These are phyloP conservation scores for Karstenula rhodostoma DNA, from an alignment of 2,329 filamentous ascomycete species.

Conservation along the genomic window DNA sequence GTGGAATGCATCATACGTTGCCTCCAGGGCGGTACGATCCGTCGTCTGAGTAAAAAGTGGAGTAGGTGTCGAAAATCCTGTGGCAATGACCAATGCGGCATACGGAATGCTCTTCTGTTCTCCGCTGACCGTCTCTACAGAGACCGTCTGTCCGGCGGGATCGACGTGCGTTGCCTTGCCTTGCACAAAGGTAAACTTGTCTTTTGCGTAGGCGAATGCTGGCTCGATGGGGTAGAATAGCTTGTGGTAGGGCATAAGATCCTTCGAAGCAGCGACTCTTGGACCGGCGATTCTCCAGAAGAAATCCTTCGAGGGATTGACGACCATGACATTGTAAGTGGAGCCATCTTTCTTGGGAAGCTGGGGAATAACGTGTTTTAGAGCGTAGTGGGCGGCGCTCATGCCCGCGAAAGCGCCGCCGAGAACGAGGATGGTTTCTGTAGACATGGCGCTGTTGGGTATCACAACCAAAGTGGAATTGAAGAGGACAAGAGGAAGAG, in stretches of 20 bases:
- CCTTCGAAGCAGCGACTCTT: constrained; percentile 60
- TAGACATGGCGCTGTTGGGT: constrained; percentile 34
- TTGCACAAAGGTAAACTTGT: constrained; percentile 61
- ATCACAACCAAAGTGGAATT: constrained; percentile 17
- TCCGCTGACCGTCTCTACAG: constrained; percentile 42
- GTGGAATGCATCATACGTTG: constrained; percentile 49
- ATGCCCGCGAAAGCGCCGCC: constrained; percentile 49
- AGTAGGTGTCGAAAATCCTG: constrained; percentile 59
- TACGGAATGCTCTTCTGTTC: constrained; percentile 54
- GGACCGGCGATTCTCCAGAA: constrained; percentile 65
- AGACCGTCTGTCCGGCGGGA: constrained; percentile 54
- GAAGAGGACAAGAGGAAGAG: constrained; percentile 4
- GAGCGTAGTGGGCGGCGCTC: constrained; percentile 46
- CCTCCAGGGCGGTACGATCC: constrained; percentile 34
- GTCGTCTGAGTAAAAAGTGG: constrained; percentile 56
- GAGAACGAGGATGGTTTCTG: constrained; percentile 47
- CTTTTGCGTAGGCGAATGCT: constrained; percentile 60
- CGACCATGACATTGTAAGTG: constrained; percentile 62
- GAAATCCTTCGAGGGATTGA: constrained; percentile 63
- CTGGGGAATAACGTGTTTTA: constrained; percentile 46
- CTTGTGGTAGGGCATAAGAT: constrained; percentile 58
- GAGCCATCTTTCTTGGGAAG: constrained; percentile 44
- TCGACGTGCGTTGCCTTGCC: constrained; percentile 61
- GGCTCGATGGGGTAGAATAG: constrained; percentile 61
- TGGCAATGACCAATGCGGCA: constrained; percentile 64